Base-by-base conservation (phyloP, 169 alveolate genomes). In the Plasmodium knowlesi region DNA sequence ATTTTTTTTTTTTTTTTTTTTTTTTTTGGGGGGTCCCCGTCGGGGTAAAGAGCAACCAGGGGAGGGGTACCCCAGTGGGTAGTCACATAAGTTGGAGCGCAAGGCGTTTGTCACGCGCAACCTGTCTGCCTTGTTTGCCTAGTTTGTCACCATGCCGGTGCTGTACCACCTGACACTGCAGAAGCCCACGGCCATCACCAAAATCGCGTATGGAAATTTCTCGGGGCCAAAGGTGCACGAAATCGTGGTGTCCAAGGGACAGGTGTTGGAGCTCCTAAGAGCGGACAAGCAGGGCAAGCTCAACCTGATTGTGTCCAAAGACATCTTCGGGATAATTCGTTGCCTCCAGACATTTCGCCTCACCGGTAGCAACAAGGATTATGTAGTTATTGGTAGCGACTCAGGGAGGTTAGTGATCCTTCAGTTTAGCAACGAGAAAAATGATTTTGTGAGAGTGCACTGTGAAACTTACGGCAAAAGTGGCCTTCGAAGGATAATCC, bases 401-500 rank as follows among this genome's bases (percentile, higher is more conserved):
- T 96, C 99, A 37, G 99, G 99, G 0, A 96, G 99, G 67, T 96
- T 99, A 83, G 99, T 98, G 2, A 98, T 99, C 71, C 97, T 99
- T 37, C 98, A 98, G 94, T 98, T 95, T 92, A 98, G 98, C 80
- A 94, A 96, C 30, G 97, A 96, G 41, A 97, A 96, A 81, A 96
- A 97, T 73, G 96, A 94, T 70, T 99, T 99, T 95, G 97, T 97
- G 46, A 96, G 98, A 79, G 98, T 99, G 30, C 99, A 98, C 92
- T 97, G 98, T 91, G 99, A 99, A 93, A 98, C 99, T 12, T 99
- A 97, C 96, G 99, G 99, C 1, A 99, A 99, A 93, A 97, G 99
- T 16, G 99, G 99, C n/a, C 98, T 98, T 70, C 94, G 99, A 43
- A 92, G 99, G 50, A 97, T 98, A 3, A 99, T 98, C 5, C 99